Evolutionary conservation across 2,329 filamentous ascomycete species (phyloP), one percentile per base, ranked within the genome.

Genomic region (Xylaria hypoxylon): DNA sequence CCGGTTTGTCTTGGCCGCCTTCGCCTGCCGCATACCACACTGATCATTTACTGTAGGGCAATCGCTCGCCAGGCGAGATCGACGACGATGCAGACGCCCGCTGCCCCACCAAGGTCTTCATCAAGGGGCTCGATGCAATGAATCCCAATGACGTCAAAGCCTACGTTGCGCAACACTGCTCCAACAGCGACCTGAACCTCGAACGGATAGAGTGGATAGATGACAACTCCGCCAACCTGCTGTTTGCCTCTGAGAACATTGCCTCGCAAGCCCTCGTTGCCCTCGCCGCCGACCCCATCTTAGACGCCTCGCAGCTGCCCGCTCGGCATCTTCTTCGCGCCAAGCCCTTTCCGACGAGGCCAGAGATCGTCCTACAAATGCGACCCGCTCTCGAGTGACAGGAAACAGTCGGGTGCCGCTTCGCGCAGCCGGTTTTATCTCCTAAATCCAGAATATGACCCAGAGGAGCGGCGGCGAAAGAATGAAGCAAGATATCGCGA

Each of bases 121-220:
- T 99, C 59, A 88, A 89, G 66, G 95, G 95, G 22, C 85, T 98
- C 3, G 91, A 97, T 75, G 88, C 90, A 48, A 83, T 98, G 76
- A 92, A 91, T 35, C 94, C 94, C 31, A 86, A 89, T 62, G 89
- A 97, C 70, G 90, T 98, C 73, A 90, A 91, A 72, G 83, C 86
- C 65, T 97, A 94, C 73, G 87, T 93, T 8, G 80, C 83, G 53
- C 85, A 92, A 69, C 87, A 96, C 77, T 93, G 87, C 74, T 81
- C 84, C 40, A 77, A 79, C 15, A 83, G 85, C 62, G 75, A 81
- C 59, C 83, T 89, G 63, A 11, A 40, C 7, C 55, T 70, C 19
- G 82, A 86, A 62, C 85, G 87, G 68, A 84, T 97, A 69, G 94
- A 98, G 80, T 99, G 96, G 96, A 93, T 99, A 71, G 93, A 98